These are phyloP conservation scores for Xylaria arbuscula DNA, from an alignment of 2,329 filamentous ascomycete species.

Conservation along the genomic window DNA sequence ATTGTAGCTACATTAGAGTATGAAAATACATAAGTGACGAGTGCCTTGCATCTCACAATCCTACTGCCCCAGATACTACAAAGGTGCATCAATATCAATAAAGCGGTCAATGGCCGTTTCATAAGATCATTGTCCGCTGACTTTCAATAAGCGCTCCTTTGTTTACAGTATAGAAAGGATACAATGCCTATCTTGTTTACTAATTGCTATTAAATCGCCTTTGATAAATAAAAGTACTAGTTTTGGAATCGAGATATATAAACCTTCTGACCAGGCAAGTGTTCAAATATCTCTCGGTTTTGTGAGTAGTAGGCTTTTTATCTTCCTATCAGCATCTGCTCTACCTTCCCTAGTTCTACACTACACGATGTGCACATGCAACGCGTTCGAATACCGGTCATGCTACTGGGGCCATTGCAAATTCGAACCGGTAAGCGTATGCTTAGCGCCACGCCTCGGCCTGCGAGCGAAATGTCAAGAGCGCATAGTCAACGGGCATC, in stretches of 20 bases:
- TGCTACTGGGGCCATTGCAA: constrained; percentile 27
- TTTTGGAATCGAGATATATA: background rate
- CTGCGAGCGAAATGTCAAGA: constrained; percentile 38
- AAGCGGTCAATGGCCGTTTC: no score
- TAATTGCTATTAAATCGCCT: no score
- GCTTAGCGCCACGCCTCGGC: constrained; percentile 45
- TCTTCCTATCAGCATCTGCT: background rate
- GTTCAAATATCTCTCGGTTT: background rate
- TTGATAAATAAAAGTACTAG: background rate
- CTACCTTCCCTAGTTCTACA: background rate
- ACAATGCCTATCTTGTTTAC: no score
- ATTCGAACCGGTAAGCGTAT: constrained; percentile 39
- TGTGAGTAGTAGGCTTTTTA: background rate
- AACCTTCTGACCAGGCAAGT: background rate
- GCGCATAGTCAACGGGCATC: constrained; percentile 36
- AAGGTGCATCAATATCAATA: no score
- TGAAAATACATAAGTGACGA: no score
- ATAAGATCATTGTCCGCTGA: no score
- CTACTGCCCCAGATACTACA: no score
- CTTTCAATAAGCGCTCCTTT: no score
- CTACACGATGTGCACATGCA: constrained; percentile 38
- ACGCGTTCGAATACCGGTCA: constrained; percentile 27
- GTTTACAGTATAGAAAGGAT: no score
- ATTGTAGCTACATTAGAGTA: no score
- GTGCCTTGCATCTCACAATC: no score